A percentile compares a stretch with the other conserved stretches of the same genome.
Conservation (phyloP, 139 green algal species). For the Haematococcus lacustris region DNA sequence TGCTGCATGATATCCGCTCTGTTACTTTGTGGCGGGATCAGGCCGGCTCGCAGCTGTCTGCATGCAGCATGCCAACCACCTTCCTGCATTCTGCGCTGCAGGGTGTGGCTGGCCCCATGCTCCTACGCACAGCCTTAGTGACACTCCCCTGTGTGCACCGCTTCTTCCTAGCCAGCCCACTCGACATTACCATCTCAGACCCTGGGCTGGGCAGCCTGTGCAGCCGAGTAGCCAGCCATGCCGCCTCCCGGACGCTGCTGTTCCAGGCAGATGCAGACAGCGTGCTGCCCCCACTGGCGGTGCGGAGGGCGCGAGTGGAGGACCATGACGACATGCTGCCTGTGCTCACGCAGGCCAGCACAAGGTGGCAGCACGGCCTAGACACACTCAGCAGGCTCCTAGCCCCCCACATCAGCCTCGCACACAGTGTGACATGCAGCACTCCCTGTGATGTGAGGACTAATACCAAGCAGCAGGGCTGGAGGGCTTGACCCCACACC, state of each 20-base stretch:
- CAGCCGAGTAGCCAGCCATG: not conserved
- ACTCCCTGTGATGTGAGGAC: too few relatives aligned
- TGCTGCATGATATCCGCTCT: not conserved
- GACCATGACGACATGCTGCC: slow-evolving; percentile 63
- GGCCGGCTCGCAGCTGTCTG: not conserved
- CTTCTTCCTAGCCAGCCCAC: slow-evolving; percentile 24
- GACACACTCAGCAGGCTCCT: too few relatives aligned
- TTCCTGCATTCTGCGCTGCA: too few relatives aligned
- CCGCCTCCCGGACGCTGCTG: not conserved
- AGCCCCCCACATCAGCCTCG: too few relatives aligned
- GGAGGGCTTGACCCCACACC: too few relatives aligned
- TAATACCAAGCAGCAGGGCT: too few relatives aligned
- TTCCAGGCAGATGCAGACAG: slow-evolving; percentile 5
- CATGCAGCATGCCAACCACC: slow-evolving; percentile 1
- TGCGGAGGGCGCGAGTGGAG: slow-evolving; percentile 41
- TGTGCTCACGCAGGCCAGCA: slow-evolving; percentile 29
- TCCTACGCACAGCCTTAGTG: slow-evolving; percentile 23
- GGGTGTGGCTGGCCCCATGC: slow-evolving; percentile 13
- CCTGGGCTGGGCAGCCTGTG: slow-evolving; percentile 11
- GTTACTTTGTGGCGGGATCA: not conserved
- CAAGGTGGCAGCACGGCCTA: slow-evolving; percentile 2
- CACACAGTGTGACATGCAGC: too few relatives aligned
- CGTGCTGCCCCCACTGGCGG: slow-evolving; percentile 28
- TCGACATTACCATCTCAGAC: slow-evolving; percentile 18
- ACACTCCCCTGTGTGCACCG: slow-evolving; percentile 8